phyloP scores from a whole-genome alignment of 2,329 filamentous ascomycete genomes.

The Didymella pomorum region DNA sequence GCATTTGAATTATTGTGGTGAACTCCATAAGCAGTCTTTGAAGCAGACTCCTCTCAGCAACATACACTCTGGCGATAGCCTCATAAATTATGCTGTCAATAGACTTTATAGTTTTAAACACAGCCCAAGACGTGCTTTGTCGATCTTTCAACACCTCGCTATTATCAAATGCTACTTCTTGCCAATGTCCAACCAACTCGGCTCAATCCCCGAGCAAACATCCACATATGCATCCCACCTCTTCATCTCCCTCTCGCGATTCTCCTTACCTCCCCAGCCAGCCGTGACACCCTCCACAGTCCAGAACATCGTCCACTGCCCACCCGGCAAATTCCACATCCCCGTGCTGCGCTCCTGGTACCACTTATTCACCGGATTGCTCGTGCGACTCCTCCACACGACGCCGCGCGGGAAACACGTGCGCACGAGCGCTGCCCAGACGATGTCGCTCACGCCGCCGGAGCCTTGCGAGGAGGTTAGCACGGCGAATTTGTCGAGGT shows the following conservation, averaged over 20 bases:
- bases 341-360: constrained; percentile 93
- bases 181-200: constrained; percentile 61
- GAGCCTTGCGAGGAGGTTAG: constrained; percentile 87
- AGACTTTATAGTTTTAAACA: too few species aligned
- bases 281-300: constrained; percentile 71
- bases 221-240: constrained; percentile 59
- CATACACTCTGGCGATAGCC: too few species aligned
- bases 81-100: too few species aligned
- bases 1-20: too few species aligned
- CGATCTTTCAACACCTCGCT: too few species aligned
- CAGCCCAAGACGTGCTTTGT: too few species aligned
- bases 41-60: too few species aligned
- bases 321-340: constrained; percentile 80
- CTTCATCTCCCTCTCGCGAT: constrained; percentile 44
- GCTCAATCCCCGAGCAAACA: constrained; percentile 57
- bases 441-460: constrained; percentile 90
- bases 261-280: constrained; percentile 60
- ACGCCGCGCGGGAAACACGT: constrained; percentile 88
- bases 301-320: constrained; percentile 99
- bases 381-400: constrained; percentile 87
- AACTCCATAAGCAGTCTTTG: too few species aligned
- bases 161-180: too few species aligned
- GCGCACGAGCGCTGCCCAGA: constrained; percentile 94
- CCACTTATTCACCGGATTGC: constrained; percentile 99
- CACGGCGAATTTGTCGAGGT: constrained; percentile 97